Conservation (phyloP, 2,329 filamentous ascomycete genomes). For the Ophiosphaerella narmari region DNA sequence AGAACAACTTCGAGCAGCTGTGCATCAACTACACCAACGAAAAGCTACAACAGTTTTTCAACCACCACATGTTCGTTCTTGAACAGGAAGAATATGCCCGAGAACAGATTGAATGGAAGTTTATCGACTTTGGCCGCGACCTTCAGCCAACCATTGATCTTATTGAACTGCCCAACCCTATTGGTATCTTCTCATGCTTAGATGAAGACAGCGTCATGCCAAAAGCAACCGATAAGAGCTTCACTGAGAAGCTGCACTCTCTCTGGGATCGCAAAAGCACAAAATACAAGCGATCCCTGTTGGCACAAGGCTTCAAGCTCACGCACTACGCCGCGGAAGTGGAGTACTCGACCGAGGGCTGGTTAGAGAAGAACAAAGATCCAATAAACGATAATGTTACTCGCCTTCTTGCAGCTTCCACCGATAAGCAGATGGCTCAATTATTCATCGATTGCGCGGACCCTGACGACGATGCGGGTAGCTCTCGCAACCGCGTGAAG, state of each 20-base stretch:
- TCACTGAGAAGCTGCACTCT: constrained; percentile 96
- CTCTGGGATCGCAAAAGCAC: constrained; percentile 95
- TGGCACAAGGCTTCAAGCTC: constrained; percentile 90
- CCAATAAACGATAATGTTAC: constrained; percentile 97
- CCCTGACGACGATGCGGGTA: constrained; percentile 71
- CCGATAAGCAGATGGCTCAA: constrained; percentile 78
- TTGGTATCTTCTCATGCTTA: constrained; percentile 97
- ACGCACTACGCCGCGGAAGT: constrained; percentile 98
- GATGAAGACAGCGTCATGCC: constrained; percentile 99
- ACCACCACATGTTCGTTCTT: constrained; percentile 99
- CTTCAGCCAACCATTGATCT: constrained; percentile 96
- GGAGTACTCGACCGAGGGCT: constrained; percentile 92
- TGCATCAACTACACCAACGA: constrained; percentile 99
- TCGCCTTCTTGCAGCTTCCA: constrained; percentile 79
- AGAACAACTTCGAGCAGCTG: constrained; percentile 97
- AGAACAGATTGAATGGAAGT: constrained; percentile 99
- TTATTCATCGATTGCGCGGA: constrained; percentile 91
- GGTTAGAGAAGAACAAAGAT: constrained; percentile 99
- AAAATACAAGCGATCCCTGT: constrained; percentile 87
- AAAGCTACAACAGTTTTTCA: constrained; percentile 99
- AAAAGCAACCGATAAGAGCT: constrained; percentile 94
- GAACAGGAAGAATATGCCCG: constrained; percentile 98
- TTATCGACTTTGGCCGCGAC: constrained; percentile 97
- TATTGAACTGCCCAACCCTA: constrained; percentile 94
- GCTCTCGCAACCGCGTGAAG: constrained; percentile 81